Evolutionary conservation across 306 rosid species (phyloP), one percentile per base, ranked within the genome.

Genomic region (Trifolium repens): DNA sequence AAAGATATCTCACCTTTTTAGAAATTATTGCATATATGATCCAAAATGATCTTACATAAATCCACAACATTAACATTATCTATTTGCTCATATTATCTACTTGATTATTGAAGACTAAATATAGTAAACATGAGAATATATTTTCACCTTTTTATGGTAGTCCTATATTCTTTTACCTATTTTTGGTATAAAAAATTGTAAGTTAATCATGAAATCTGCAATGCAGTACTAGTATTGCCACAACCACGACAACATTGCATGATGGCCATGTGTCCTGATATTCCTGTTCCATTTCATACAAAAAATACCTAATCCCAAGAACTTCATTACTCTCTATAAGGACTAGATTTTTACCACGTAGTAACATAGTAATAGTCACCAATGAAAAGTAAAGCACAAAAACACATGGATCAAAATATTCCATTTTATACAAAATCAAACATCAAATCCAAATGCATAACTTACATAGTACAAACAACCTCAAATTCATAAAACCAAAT

Each of bases 201-300:
- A 60, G 50, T 40, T 64, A 16, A 64, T 16, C 30, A 2, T 16
- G 2, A 37, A 64, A 13, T 4, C 9, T 72, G 2, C 39, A 5
- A 35, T 35, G 7, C 4, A 35, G 1, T 35, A 27, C 35, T n/a
- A 58, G 24, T 11, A 67, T 70, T 26, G 79, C 78, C 83, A 68
- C 71, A 66, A 52, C 39, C 42, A 39, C 9, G 9, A 46, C 52
- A 64, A 46, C 35, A 55, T 9, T 66, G 82, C 86, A 82, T 81
- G 88, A 22, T 71, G 52, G 85, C 87, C 89, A 84, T 39, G 87
- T 87, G 86, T 67, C 13, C 24, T 43, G 60, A 68, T 79, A 72
- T 39, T 63, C 35, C 24, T 42, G 17, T 59, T 11, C 11, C 37
- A 24, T 12, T 57, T 57, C 39, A 59, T 27, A 52, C 35, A 32